Conservation (phyloP, 768 basidiomycete species). For the Hericium coralloides region DNA sequence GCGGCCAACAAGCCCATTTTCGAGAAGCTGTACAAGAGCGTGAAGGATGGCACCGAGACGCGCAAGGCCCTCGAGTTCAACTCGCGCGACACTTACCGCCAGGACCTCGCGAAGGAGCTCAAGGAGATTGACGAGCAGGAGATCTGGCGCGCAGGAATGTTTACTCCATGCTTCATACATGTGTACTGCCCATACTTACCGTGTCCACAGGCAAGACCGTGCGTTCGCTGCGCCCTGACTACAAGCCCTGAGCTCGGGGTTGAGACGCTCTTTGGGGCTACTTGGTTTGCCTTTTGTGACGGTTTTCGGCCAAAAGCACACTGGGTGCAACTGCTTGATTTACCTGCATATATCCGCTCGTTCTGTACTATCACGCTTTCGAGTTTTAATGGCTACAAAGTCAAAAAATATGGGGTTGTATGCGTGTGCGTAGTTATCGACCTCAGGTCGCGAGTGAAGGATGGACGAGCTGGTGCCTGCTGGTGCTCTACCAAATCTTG, state of each 20-base stretch:
- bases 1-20: constrained; percentile 92
- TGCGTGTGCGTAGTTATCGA: too few species aligned
- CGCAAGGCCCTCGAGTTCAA: constrained; percentile 97
- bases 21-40: constrained; percentile 90
- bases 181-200: background rate
- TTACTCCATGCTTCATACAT: constrained; percentile 1
- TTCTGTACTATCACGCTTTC: background rate
- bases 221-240: constrained; percentile 79
- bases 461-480: too few species aligned
- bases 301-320: background rate
- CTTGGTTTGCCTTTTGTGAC: background rate
- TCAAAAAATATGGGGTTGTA: too few species aligned
- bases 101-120: constrained; percentile 87
- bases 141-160: constrained; percentile 89
- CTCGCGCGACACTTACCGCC: constrained; percentile 82
- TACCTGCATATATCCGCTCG: background rate
- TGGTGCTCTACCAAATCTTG: too few species aligned
- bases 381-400: too few species aligned
- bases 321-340: background rate
- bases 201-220: constrained; percentile 66
- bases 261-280: background rate
- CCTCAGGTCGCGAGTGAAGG: too few species aligned
- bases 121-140: constrained; percentile 96
- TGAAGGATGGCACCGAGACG: constrained; percentile 93
- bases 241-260: constrained; percentile 39